Base-by-base conservation (phyloP, 1,284 basidiomycete species). In the Cerioporus squamosus region DNA sequence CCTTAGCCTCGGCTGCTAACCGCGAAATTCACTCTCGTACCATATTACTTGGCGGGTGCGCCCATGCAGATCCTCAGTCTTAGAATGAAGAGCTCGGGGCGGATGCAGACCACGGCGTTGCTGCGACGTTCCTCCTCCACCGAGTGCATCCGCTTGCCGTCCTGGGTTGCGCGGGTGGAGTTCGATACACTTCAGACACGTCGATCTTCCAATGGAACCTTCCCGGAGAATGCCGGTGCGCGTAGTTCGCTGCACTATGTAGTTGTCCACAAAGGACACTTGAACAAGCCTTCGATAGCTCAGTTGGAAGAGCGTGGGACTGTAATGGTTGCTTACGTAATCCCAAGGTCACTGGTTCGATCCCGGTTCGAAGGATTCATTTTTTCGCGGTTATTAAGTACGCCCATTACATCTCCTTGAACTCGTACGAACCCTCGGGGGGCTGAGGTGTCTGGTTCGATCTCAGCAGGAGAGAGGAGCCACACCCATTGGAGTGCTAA, bases 221-320 rank as follows among this genome's bases (percentile, higher is more conserved):
- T 53, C 51, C 22, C 15, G 26, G 26, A 29, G 26, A 29, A 5
- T 29, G 26, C 26, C 26, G 26, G 9, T 6, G 26, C 26, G 1
- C 26, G 26, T 29, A n/a, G n/a, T n/a, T n/a, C n/a, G n/a, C n/a
- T n/a, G n/a, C n/a, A n/a, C n/a, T n/a, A n/a, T n/a, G n/a, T n/a
- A n/a, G n/a, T n/a, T n/a, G n/a, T n/a, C n/a, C n/a, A n/a, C n/a
- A n/a, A n/a, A n/a, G n/a, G n/a, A 12, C 15, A 8, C 22, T 12
- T 12, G 7, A 17, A 18, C 18, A 38, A 59, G 1, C 59, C 62
- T 53, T 56, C 59, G 62, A 61, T 64, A 64, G 62, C 62, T 64
- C 62, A 64, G 62, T 58, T 64, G 62, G 62, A 54, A 64, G 62
- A 64, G 62, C 59, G 62, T 33, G 24, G 51, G 62, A 64, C 62